These are phyloP conservation scores for Litchi chinensis DNA, from an alignment of 345 rosid species.

Conservation along the genomic window DNA sequence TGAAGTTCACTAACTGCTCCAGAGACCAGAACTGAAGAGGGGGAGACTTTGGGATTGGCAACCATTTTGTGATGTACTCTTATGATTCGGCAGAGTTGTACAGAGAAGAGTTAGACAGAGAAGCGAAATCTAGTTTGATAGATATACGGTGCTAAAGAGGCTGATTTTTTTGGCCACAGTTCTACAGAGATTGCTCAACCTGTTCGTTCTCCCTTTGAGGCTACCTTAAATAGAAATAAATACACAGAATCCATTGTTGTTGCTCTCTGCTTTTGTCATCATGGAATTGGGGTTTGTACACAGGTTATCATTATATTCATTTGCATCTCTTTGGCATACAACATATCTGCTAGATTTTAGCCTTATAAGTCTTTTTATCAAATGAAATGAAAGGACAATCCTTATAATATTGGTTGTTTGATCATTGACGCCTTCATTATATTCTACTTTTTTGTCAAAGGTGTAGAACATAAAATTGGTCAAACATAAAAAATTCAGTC, in stretches of 20 bases:
- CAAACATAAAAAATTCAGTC: too few relatives aligned
- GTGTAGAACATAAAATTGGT: too few relatives aligned
- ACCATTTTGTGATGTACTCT: conserved; percentile 52
- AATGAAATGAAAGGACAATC: too few relatives aligned
- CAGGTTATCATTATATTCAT: neutral
- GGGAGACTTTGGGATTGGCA: conserved; percentile 66
- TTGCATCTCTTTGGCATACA: neutral
- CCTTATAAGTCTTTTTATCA: too few relatives aligned
- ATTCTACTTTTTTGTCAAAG: too few relatives aligned
- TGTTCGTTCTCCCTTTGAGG: conserved; percentile 1
- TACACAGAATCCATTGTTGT: neutral
- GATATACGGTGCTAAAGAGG: conserved; percentile 2
- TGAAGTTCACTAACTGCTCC: conserved; percentile 48
- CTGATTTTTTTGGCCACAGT: neutral
- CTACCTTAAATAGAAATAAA: conserved; percentile 1
- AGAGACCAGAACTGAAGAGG: conserved; percentile 59
- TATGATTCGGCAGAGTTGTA: conserved; percentile 23
- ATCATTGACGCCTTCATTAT: too few relatives aligned
- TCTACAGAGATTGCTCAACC: neutral
- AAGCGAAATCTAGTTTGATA: neutral
- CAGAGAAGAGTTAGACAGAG: neutral
- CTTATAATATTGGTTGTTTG: too few relatives aligned
- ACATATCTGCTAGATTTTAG: too few relatives aligned
- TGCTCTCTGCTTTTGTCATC: neutral
- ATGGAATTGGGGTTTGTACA: conserved; percentile 11